Evolutionary conservation across 441 rosid genomes (phyloP), one percentile per base, ranked within the genome.

Genomic region (Bruguiera hainesii): DNA sequence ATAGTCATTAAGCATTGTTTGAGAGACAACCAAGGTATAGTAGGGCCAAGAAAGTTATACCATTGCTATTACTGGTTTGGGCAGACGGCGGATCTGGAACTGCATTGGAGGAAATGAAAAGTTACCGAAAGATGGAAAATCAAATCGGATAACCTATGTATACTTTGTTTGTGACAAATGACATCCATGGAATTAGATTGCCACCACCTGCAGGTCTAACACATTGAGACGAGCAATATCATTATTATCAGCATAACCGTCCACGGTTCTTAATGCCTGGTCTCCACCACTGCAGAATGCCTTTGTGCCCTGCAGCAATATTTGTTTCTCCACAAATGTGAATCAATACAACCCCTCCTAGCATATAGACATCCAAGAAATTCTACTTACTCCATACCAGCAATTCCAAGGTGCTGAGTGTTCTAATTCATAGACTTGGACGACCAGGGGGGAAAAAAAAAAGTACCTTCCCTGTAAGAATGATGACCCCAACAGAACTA

Each of bases 281-380:
- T 93, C 97, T 33, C 98, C 97, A 21, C 98, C 95, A 61, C 97
- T 91, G 60, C 97, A 89, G 77, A 91, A 91, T 35, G 98, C 98
- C 65, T 86, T 72, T 19, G 89, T 90, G 75, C 98, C 97, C 98
- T 93, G 60, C 59, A 75, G n/a, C 64, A 75, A 53, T 50, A 71
- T 61, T 58, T 62, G 48, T 42, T 7, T 20, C 30, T 49, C 49
- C 28, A 59, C 11, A 66, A 63, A 37, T 50, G 60, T 9, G 66
- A 69, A 70, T 48, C 31, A 71, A 46, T 39, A 15, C 5, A 48
- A 19, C 37, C 31, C 37, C 20, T 64, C 37, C 20, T n/a, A 3
- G 7, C 29, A 25, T 28, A 51, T n/a, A 7, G 16, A 10, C 66
- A 49, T 9, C 15, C 26, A 6, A 9, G 8, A 15, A 63, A 53